Percentiles rank a stretch among this genome's conserved stretches.
Conservation (phyloP, 306 rosid species). For the Sicyos baderoa region DNA sequence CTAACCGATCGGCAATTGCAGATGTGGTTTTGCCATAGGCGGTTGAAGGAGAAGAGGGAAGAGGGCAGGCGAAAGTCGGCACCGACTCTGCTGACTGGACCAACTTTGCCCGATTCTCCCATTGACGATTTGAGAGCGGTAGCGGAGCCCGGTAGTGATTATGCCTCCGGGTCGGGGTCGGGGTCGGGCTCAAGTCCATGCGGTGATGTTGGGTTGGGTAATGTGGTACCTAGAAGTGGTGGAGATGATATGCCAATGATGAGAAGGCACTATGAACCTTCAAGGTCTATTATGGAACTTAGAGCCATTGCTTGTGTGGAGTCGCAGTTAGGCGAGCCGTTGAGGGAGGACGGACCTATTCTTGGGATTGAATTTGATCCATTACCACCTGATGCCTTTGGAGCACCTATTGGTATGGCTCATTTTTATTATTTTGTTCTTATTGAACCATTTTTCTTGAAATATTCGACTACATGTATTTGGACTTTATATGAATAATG, state of each 20-base stretch:
- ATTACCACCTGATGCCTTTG: conserved; percentile 95
- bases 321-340: conserved; percentile 84
- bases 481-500: not conserved
- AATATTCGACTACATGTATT: not conserved
- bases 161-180: conserved; percentile 89
- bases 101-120: conserved; percentile 52
- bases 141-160: conserved; percentile 57
- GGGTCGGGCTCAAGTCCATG: conserved; percentile 84
- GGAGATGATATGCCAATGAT: conserved; percentile 34
- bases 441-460: conserved; percentile 21
- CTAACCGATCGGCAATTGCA: conserved; percentile 96
- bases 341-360: conserved; percentile 87
- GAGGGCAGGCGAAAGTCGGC: conserved; percentile 40
- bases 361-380: conserved; percentile 88
- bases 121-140: conserved; percentile 45
- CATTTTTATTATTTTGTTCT: conserved; percentile 1
- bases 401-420: conserved; percentile 70
- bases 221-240: conserved; percentile 38
- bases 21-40: conserved; percentile 99
- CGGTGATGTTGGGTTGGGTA: conserved; percentile 49
- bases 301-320: conserved; percentile 92
- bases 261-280: conserved; percentile 59
- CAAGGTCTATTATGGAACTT: conserved; percentile 59
- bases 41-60: conserved; percentile 94
- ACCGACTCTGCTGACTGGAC: not conserved